Base-by-base conservation (phyloP, 1,139 yeast species). In the Pichia sp. region DNA sequence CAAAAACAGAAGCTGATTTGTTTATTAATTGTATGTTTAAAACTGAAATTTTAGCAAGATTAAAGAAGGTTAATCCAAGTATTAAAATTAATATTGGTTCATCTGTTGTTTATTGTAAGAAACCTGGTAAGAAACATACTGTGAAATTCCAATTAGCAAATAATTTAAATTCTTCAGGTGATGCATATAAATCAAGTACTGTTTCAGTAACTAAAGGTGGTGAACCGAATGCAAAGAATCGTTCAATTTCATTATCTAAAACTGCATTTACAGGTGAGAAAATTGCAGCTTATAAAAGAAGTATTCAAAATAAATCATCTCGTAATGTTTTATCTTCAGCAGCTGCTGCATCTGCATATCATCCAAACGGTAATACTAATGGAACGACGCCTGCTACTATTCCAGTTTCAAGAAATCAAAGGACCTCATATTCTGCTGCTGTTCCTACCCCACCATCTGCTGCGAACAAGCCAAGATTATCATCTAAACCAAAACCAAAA, bases 111-210 rank as follows among this genome's bases (percentile, higher is more conserved):
- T 93, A 91, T 62, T 86, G 81, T 63, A 93, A 91, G 72, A 91
- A 89, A 59, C 88, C 96, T 1, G 95, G 95, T 4, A 83, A 82
- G 59, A 66, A 73, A 47, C 91, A 87, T 46, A 62, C 74, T 4
- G 82, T 93, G 49, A 89, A 85, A 60, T 77, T 83, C 53, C 76
- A 71, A 35, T 60, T 70, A 35, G 81, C 80, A 41, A 70, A 68
- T 27, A 63, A 78, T 9, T 80, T 83, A 5, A 62, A 59, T 10
- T n/a, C n/a, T n/a, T n/a, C n/a, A n/a, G 72, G 84, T 35, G 98
- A 91, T 61, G 48, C 66, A 11, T 93, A 93, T 66, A 93, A 91
- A 66, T 86, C 96, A 4, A 87, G 95, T 50, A 77, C 87, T 0
- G 91, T 93, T 23, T 79, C 78, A 29, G 96, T 87, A 13, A 76